Percentiles rank a stretch among this genome's conserved stretches.
phyloP scores from a whole-genome alignment of 192 early-diverging fungal species.

The Coemansia sp. region DNA sequence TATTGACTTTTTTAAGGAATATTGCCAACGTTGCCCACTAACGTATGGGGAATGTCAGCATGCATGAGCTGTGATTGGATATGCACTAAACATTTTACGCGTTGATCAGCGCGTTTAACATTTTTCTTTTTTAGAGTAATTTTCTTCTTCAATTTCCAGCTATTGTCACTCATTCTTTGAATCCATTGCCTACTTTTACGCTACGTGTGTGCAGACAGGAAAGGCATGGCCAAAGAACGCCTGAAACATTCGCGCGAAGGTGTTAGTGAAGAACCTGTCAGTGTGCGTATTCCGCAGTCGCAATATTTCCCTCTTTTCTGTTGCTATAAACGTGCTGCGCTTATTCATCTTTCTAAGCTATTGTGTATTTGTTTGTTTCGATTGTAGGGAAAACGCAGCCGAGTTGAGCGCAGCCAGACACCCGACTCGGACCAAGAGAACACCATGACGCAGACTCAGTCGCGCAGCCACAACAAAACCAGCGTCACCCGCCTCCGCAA shows the following conservation, averaged over 20 bases:
- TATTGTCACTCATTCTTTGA: not conserved
- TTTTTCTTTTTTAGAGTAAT: not conserved
- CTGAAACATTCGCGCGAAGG: conserved; percentile 29
- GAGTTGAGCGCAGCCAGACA: conserved; percentile 7
- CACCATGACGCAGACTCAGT: not conserved
- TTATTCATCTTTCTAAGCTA: not conserved
- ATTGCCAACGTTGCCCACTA: not conserved
- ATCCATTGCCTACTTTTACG: not conserved
- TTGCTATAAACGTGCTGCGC: not conserved
- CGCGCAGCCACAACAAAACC: conserved; percentile 14
- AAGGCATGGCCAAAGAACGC: conserved; percentile 32
- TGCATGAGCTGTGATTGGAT: not conserved
- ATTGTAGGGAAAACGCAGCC: conserved; percentile 23
- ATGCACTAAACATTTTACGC: not conserved
- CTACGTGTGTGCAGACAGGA: not conserved
- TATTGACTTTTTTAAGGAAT: no score
- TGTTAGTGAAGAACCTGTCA: conserved; percentile 2
- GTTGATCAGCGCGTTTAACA: not conserved
- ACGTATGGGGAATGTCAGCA: not conserved
- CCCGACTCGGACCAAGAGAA: not conserved
- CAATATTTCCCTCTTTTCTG: not conserved
- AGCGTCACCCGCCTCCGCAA: conserved; percentile 26
- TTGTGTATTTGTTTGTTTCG: not conserved
- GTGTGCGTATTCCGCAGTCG: conserved; percentile 8
- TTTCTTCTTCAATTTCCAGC: not conserved